Conservation (phyloP, 176 grass and related monocot genomes). For the Musa troglodytarum region DNA sequence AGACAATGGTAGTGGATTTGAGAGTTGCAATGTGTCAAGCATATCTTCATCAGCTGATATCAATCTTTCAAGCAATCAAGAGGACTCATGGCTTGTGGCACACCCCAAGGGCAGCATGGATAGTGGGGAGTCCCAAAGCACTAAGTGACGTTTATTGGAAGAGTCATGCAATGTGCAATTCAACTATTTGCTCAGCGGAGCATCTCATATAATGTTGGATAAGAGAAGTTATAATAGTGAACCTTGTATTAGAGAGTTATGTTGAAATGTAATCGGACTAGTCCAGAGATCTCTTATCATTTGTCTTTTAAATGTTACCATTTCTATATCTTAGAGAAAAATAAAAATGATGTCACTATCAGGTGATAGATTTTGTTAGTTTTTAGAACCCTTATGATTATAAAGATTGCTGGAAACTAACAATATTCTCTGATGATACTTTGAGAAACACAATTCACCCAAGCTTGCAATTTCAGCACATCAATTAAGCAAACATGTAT, state of each 20-base stretch:
- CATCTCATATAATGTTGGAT: not conserved
- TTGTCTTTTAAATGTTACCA: too few relatives aligned
- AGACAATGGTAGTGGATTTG: constrained; percentile 45
- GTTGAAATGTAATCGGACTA: not conserved
- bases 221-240: not conserved
- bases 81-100: constrained; percentile 40
- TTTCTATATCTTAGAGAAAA: too few relatives aligned
- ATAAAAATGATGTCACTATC: too few relatives aligned
- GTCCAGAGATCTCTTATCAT: too few relatives aligned
- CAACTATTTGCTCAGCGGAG: not conserved
- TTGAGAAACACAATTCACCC: too few relatives aligned
- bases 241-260: not conserved
- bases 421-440: too few relatives aligned
- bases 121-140: constrained; percentile 37
- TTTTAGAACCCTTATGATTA: too few relatives aligned
- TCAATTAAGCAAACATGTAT: too few relatives aligned
- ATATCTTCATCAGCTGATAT: constrained; percentile 52
- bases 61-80: constrained; percentile 44
- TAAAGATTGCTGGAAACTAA: too few relatives aligned
- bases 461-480: too few relatives aligned
- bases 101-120: constrained; percentile 49
- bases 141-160: constrained; percentile 14
- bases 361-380: too few relatives aligned
- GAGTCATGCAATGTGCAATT: not conserved
- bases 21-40: constrained; percentile 31